Evolutionary conservation across 2,329 filamentous ascomycete species (phyloP).

Genomic region (Colletotrichum tanaceti): DNA sequence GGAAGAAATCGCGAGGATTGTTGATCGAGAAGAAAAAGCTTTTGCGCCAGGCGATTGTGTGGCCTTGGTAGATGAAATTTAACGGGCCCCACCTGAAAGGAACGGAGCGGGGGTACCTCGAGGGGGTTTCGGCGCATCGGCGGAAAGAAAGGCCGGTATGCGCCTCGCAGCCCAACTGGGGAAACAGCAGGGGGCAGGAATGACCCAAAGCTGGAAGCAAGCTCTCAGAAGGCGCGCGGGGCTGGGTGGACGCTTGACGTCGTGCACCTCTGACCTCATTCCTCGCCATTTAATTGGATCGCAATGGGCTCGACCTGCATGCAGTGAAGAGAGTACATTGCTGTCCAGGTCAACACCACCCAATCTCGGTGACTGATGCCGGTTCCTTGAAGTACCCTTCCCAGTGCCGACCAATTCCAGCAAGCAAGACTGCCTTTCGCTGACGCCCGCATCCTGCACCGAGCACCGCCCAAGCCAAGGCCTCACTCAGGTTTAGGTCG

Average conservation of each 20-base stretch:
- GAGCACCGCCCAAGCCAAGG: conserved; percentile 35
- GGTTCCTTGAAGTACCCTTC: background rate
- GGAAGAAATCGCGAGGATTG: conserved; percentile 32
- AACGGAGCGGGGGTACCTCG: conserved; percentile 13
- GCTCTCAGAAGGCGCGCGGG: conserved; percentile 30
- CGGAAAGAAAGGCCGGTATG: conserved; percentile 30
- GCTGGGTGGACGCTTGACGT: conserved; percentile 14
- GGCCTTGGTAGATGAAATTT: conserved; percentile 41
- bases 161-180: background rate
- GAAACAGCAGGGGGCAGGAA: background rate
- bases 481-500: conserved; percentile 9
- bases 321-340: conserved; percentile 37
- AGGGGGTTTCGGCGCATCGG: conserved; percentile 27
- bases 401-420: conserved; percentile 1
- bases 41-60: conserved; percentile 33
- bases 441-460: conserved; percentile 35
- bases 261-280: conserved; percentile 36
- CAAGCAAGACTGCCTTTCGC: conserved; percentile 5
- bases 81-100: conserved; percentile 37
- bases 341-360: background rate
- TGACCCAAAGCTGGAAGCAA: conserved; percentile 3
- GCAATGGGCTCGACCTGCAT: conserved; percentile 28
- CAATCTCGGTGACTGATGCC: background rate
- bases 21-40: conserved; percentile 44
- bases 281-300: conserved; percentile 26